These are phyloP conservation scores for Colletotrichum caudatum DNA, from an alignment of 2,329 filamentous ascomycete genomes.

Conservation along the genomic window DNA sequence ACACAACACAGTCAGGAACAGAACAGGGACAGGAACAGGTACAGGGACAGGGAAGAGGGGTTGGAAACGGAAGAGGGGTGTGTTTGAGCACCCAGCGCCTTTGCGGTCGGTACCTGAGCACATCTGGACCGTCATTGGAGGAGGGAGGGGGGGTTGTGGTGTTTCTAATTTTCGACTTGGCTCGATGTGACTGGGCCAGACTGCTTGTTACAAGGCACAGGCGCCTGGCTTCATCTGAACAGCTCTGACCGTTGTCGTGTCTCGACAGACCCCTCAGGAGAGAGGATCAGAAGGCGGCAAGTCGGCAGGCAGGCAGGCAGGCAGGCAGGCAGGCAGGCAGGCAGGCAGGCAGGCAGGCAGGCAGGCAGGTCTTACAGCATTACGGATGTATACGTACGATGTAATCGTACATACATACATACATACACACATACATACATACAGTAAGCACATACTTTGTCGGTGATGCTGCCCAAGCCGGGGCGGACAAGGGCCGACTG, in stretches of 20 bases:
- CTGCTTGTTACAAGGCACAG: constrained; percentile 1
- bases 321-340: no score
- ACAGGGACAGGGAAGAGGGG: neutral
- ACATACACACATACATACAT: no score
- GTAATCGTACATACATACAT: no score
- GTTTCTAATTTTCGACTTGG: constrained; percentile 34
- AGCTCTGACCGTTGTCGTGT: neutral
- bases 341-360: no score
- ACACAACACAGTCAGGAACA: constrained; percentile 11
- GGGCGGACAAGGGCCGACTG: neutral
- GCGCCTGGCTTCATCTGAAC: constrained; percentile 23
- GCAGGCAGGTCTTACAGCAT: no score
- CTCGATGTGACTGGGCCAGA: constrained; percentile 4
- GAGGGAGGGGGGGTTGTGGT: neutral
- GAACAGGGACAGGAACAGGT: constrained; percentile 7
- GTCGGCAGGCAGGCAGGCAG: neutral
- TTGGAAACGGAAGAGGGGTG: constrained; percentile 8
- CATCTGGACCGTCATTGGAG: constrained; percentile 16
- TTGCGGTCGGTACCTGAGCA: constrained; percentile 34
- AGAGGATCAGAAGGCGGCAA: neutral
- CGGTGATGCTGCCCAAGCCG: constrained; percentile 22
- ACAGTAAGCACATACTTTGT: no score
- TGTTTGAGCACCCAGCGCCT: neutral
- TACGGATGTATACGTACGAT: no score
- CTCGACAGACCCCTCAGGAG: neutral